Conservation (phyloP, 176 grass and related monocot genomes). For the Aegilops speltoides region DNA sequence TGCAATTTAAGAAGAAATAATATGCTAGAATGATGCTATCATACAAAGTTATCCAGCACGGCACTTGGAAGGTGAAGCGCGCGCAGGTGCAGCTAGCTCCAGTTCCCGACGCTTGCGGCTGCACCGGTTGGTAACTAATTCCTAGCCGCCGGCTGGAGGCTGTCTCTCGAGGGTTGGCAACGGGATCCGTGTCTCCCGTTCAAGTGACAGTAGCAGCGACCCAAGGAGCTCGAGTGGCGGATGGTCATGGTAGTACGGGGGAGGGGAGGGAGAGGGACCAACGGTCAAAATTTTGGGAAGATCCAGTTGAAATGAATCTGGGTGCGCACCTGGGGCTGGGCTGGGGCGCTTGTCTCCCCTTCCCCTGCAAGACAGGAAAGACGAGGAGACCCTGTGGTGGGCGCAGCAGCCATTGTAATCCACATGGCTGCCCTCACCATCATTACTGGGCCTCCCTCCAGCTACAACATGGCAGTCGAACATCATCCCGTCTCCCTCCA, state of each 20-base stretch:
- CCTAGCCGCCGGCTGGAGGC: background rate
- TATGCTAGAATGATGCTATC: no score
- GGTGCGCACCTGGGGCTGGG: background rate
- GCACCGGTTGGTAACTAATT: no score
- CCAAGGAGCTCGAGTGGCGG: no score
- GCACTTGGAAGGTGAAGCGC: no score
- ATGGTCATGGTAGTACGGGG: background rate
- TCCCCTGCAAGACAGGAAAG: constrained; percentile 39
- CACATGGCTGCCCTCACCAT: no score
- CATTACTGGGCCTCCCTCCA: no score
- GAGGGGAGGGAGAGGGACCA: background rate
- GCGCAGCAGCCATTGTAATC: background rate
- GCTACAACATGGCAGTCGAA: no score
- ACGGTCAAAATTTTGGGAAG: constrained; percentile 30
- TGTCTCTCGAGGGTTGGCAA: constrained; percentile 24
- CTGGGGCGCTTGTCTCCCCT: constrained; percentile 39
- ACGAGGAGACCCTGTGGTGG: constrained; percentile 16
- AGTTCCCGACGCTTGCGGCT: no score
- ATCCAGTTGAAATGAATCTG: background rate
- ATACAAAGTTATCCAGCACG: no score
- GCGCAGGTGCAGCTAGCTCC: no score
- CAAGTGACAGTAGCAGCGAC: background rate
- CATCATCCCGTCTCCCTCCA: no score
- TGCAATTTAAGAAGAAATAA: no score
- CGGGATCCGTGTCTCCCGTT: constrained; percentile 33